Percentiles rank a stretch among this genome's conserved stretches.
Conservation (phyloP, 2,329 filamentous ascomycete species). For the Verticillium dahliae region DNA sequence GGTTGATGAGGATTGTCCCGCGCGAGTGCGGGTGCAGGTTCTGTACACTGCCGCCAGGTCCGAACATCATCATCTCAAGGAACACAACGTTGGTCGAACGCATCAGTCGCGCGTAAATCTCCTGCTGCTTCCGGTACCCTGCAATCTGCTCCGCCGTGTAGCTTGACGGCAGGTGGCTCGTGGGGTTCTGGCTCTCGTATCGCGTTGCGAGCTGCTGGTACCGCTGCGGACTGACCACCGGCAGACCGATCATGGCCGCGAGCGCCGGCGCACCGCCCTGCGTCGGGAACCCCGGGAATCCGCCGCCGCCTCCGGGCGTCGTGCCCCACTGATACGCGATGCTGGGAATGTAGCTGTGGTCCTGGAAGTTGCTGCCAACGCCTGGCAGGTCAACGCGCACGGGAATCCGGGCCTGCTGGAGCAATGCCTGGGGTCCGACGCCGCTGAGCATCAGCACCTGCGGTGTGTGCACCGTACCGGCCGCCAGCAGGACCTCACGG, state of each 20-base stretch:
- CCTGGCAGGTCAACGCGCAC: conserved; percentile 32
- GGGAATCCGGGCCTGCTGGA: conserved; percentile 26
- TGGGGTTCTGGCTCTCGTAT: conserved; percentile 12
- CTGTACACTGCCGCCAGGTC: conserved; percentile 15
- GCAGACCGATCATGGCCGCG: conserved; percentile 15
- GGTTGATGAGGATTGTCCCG: conserved; percentile 15
- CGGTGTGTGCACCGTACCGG: conserved; percentile 27
- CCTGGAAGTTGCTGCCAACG: conserved; percentile 36
- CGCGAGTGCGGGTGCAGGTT: conserved; percentile 17
- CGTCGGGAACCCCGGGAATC: conserved; percentile 1
- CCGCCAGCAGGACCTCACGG: conserved; percentile 29
- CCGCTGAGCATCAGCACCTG: conserved; percentile 37
- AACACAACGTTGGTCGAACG: conserved; percentile 25
- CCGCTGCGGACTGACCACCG: conserved; percentile 13
- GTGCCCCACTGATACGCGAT: conserved; percentile 12
- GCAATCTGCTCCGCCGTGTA: conserved; percentile 15
- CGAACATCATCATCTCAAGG: conserved; percentile 35
- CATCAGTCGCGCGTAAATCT: conserved; percentile 13
- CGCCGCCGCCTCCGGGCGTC: conserved; percentile 2
- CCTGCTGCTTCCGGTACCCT: conserved; percentile 34
- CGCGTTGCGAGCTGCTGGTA: conserved; percentile 12
- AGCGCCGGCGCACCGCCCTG: conserved; percentile 12
- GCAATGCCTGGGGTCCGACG: conserved; percentile 28
- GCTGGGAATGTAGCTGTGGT: conserved; percentile 22
- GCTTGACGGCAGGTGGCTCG: conserved; percentile 12